Evolutionary conservation across 345 rosid genomes (phyloP), one percentile per base, ranked within the genome.

Genomic region (Melaleuca alternifolia): DNA sequence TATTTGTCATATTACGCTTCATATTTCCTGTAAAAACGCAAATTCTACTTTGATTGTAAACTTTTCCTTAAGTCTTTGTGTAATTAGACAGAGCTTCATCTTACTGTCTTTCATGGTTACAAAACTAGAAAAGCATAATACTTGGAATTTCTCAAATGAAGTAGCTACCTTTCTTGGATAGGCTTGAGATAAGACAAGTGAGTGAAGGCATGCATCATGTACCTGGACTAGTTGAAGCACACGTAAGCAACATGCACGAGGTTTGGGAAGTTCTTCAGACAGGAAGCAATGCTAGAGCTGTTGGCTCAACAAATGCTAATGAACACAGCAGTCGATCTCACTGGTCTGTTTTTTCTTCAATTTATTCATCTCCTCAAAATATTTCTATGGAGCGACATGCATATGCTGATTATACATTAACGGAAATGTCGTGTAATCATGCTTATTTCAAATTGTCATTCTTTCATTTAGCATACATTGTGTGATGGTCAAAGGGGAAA

Each of bases 251-350:
- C 89, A 90, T 93, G 92, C 91, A 89, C 75, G 98, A 96, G 94
- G 99, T 92, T 13, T 97, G 99, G 99, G 97, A 97, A 86, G 98
- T 97, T 90, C 87, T 96, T 59, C 93, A 93, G 89, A 94, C 96
- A 59, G 99, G 99, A 54, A 96, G 96, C 89, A 95, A 91, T 84
- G 96, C 96, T 52, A 93, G 99, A 91, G 98, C 98, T 82, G 93
- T 97, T 89, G 98, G 98, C 77, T 93, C 95, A 90, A 97, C 99
- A 50, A 92, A 94, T 86, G 98, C 98, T 16, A 97, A 97, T 86
- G 99, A 96, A 87, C 94, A 94, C 89, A 96, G 98, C 93, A 97
- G 99, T 91, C 91, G 99, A 88, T 97, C 99, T 88, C 99, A 96
- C 92, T 97, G 99, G 99, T 97, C 57, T 21, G 93, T 86, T 65